Evolutionary conservation across 805 yeast species (phyloP), one percentile per base, ranked within the genome.

Genomic region (Candida rishiriensis): DNA sequence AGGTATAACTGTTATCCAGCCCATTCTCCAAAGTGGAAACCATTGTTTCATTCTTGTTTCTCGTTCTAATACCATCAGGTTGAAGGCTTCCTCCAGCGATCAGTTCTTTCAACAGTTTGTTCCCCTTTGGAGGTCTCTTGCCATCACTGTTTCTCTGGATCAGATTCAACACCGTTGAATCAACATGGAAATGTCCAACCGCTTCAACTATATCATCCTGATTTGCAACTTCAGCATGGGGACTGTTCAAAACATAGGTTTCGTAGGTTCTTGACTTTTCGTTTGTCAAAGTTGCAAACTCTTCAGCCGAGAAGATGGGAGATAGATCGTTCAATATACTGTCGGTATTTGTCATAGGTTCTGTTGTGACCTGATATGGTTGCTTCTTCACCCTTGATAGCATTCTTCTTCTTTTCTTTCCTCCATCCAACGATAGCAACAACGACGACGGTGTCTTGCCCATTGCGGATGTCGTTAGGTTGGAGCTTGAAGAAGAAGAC

Each of bases 241-340:
- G 53, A 54, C 44, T 57, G 46, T 48, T 56, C 37, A 49, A 21
- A 30, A 63, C 58, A 34, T 47, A 50, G 9, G 49, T 49, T 21
- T 55, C 57, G 47, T 56, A 63, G 1, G 51, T 36, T 29, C 51
- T 55, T 11, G 66, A 61, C 35, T 53, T 53, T 1, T 54, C 48
- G 18, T 54, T 54, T 2, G 69, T 61, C 7, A 65, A 50, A 11
- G 53, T 33, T 10, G 39, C 43, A 43, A 71, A 68, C 39, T 70
- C 73, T 9, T 57, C 57, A 9, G 52, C 46, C 3, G 68, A 53
- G 3, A 62, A 29, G 9, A 69, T 48, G 4, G 69, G 64, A 0
- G 66, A 52, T 36, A 59, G 49, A 1, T 66, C 66, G 41, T 64
- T 66, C 28, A 63, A 41, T 1, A 59, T 43, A 11, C 55, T 44